Evolutionary conservation across 306 rosid genomes (phyloP), one percentile per base, ranked within the genome.

Genomic region (Biancaea sappan): DNA sequence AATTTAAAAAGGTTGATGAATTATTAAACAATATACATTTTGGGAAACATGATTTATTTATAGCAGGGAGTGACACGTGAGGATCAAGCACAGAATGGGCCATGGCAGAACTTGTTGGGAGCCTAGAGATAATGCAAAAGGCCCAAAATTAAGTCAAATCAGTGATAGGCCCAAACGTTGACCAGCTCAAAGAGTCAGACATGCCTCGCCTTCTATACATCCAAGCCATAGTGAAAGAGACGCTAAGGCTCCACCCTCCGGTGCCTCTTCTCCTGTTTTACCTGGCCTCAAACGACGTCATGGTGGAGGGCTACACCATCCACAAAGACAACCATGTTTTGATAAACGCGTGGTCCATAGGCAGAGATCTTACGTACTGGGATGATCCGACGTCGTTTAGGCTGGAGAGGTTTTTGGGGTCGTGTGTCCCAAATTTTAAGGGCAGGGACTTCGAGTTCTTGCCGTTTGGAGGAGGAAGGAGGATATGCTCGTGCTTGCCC

Each of bases 251-350:
- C 9, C 96, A 87, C 54, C 91, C 90, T 31, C 56, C 90, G 0
- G 91, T 69, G 0, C 92, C 96, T 5, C 86, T 87, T 73, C 89
- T 90, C n/a, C 40, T 90, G 31, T 92, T 92, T 8, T 85, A 84
- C 19, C 1, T 80, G 3, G 92, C 92, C 1, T 65, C n/a, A 40
- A 50, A 86, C 24, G 75, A 86, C 9, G 85, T 82, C 21, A 35
- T 48, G 1, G 51, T 87, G 0, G 48, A 28, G 4, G 88, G 89
- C 1, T 86, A 73, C 73, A 69, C 75, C 2, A 86, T 90, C 32
- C 78, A 50, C 6, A 86, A 88, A 38, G 86, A 82, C 4, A 68
- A 60, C 72, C 89, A 82, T 11, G 84, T 87, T 22, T 19, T 90
- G 4, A 69, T 86, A 1, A 90, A 87, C 26, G 88, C 83, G 5